Conservation (phyloP, 2,329 filamentous ascomycete genomes). For the Truncatella angustata region DNA sequence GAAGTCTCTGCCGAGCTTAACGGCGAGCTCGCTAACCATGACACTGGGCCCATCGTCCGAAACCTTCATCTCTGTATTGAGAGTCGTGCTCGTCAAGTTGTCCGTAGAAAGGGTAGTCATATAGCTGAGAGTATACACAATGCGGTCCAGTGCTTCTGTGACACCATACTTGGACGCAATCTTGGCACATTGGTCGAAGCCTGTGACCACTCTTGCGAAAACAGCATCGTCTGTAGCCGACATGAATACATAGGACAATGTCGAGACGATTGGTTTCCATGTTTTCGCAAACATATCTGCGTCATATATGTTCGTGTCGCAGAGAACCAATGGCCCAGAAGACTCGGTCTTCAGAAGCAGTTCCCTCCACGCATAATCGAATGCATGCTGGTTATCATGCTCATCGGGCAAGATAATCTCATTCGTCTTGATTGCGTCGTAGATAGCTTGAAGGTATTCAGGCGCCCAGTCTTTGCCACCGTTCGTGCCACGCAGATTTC, state of each 20-base stretch:
- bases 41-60: conserved; percentile 74
- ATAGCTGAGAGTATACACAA: conserved; percentile 83
- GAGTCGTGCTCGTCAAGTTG: conserved; percentile 72
- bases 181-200: conserved; percentile 93
- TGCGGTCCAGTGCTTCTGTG: conserved; percentile 85
- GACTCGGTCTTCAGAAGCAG: conserved; percentile 80
- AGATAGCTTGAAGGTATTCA: conserved; percentile 83
- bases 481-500: conserved; percentile 90
- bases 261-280: conserved; percentile 93
- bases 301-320: conserved; percentile 92
- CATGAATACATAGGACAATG: conserved; percentile 97
- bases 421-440: conserved; percentile 83
- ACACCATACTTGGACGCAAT: conserved; percentile 84
- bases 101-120: conserved; percentile 86
- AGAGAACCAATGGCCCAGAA: conserved; percentile 71
- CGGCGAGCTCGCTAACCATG: conserved; percentile 97
- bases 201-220: conserved; percentile 87
- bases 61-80: conserved; percentile 95
- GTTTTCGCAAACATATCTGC: conserved; percentile 96
- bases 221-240: conserved; percentile 96
- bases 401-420: conserved; percentile 98
- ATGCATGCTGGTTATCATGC: conserved; percentile 93
- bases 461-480: conserved; percentile 78
- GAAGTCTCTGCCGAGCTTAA: conserved; percentile 91
- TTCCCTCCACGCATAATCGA: conserved; percentile 97